phyloP scores from a whole-genome alignment of 2,329 filamentous ascomycete genomes.

The Clonostachys rosea region DNA sequence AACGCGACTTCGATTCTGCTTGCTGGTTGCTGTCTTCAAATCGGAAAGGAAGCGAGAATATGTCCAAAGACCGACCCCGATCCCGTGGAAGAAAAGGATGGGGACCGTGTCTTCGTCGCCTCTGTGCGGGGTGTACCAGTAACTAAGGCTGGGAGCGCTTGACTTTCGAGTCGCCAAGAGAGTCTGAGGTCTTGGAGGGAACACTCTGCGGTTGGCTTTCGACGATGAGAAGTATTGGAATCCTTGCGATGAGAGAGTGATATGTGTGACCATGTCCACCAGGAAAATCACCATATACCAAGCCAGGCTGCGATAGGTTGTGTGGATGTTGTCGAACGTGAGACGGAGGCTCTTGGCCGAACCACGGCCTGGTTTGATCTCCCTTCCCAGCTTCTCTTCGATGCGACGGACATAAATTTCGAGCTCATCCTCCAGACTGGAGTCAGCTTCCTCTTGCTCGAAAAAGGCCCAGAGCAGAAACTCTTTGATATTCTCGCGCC shows the following conservation, averaged over 20 bases:
- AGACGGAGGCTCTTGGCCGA: slow-evolving; percentile 53
- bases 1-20: slow-evolving; percentile 35
- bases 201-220: slow-evolving; percentile 28
- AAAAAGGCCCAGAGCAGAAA: slow-evolving; percentile 67
- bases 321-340: slow-evolving; percentile 59
- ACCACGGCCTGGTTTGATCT: slow-evolving; percentile 49
- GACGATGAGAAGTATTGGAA: slow-evolving; percentile 44
- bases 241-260: slow-evolving; percentile 36
- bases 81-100: slow-evolving; percentile 66
- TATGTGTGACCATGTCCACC: slow-evolving; percentile 46
- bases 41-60: slow-evolving; percentile 54
- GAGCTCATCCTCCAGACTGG: slow-evolving; percentile 31
- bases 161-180: slow-evolving; percentile 40
- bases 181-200: slow-evolving; percentile 53
- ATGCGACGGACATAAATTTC: slow-evolving; percentile 42
- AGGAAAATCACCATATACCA: slow-evolving; percentile 58
- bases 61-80: slow-evolving; percentile 62
- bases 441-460: slow-evolving; percentile 26
- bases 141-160: slow-evolving; percentile 44
- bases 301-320: slow-evolving; percentile 54
- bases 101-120: slow-evolving; percentile 42
- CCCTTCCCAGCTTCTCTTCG: slow-evolving; percentile 45
- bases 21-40: slow-evolving; percentile 29
- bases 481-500: slow-evolving; percentile 62
- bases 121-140: slow-evolving; percentile 63